A percentile compares a stretch with the other conserved stretches of the same genome.
Conservation (phyloP, 2,329 filamentous ascomycete genomes). For the Phialocephala sp. region DNA sequence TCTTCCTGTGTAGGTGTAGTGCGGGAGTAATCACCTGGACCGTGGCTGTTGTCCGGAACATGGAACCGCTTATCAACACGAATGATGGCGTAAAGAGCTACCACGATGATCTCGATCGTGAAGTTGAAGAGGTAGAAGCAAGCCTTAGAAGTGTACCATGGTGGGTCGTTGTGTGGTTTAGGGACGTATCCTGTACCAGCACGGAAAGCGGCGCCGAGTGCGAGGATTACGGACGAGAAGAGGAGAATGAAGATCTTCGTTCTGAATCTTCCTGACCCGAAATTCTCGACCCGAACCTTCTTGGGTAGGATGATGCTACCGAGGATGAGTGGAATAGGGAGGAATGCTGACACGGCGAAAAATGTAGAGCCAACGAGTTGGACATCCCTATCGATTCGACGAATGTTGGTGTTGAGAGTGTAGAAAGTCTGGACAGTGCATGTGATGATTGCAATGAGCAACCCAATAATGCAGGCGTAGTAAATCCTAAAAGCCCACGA, state of each 20-base stretch:
- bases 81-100: slow-evolving; percentile 68
- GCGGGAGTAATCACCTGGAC: slow-evolving; percentile 53
- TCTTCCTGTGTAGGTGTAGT: slow-evolving; percentile 3
- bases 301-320: slow-evolving; percentile 54
- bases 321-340: slow-evolving; percentile 65
- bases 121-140: slow-evolving; percentile 85
- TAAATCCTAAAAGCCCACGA: slow-evolving; percentile 60
- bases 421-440: slow-evolving; percentile 70
- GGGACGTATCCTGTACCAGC: slow-evolving; percentile 53
- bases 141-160: slow-evolving; percentile 73
- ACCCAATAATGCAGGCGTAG: slow-evolving; percentile 61
- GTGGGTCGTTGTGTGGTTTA: slow-evolving; percentile 58
- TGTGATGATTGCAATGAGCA: slow-evolving; percentile 70
- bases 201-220: slow-evolving; percentile 73
- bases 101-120: slow-evolving; percentile 71
- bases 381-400: slow-evolving; percentile 62
- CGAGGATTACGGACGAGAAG: slow-evolving; percentile 62
- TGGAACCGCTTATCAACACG: slow-evolving; percentile 79
- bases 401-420: slow-evolving; percentile 60
- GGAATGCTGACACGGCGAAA: slow-evolving; percentile 68
- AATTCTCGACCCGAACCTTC: slow-evolving; percentile 56
- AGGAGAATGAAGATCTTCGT: slow-evolving; percentile 71
- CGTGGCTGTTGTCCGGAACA: slow-evolving; percentile 71
- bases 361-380: slow-evolving; percentile 67
- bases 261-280: slow-evolving; percentile 70